Percentiles rank a stretch among this genome's conserved stretches.
These are phyloP conservation scores for Jacaranda mimosifolia DNA, from an alignment of 257 asterid genomes.

Conservation along the genomic window DNA sequence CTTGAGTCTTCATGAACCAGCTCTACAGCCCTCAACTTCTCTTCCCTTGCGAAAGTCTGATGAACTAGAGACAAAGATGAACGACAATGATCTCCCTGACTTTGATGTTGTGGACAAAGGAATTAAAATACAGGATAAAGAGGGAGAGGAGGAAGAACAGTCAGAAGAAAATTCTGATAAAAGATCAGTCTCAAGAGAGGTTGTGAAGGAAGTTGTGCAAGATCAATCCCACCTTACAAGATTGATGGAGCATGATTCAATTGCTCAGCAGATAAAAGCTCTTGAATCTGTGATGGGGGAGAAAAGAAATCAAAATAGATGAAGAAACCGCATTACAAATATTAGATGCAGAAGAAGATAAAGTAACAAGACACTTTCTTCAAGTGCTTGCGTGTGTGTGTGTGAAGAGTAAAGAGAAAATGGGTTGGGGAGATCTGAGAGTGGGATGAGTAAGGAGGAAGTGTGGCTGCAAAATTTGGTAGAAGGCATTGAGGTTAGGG, in stretches of 20 bases:
- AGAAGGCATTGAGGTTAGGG: no score
- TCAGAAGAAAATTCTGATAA: constrained; percentile 64
- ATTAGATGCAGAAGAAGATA: constrained; percentile 85
- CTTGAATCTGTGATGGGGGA: constrained; percentile 85
- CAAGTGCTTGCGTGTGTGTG: constrained; percentile 88
- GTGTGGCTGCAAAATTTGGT: no score
- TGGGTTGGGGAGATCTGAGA: no score
- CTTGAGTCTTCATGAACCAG: constrained; percentile 82
- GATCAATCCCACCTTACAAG: constrained; percentile 68
- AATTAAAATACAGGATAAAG: constrained; percentile 63
- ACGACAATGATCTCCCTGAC: constrained; percentile 72
- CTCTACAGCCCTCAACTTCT: constrained; percentile 14
- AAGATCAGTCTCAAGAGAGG: constrained; percentile 71
- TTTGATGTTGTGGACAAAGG: constrained; percentile 94
- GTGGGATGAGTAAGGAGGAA: no score
- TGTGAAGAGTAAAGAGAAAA: no score
- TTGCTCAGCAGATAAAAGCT: constrained; percentile 90
- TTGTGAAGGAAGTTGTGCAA: constrained; percentile 81
- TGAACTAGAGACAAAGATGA: constrained; percentile 48
- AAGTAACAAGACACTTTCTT: constrained; percentile 82
- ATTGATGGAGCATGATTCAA: constrained; percentile 77
- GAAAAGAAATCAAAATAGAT: constrained; percentile 37
- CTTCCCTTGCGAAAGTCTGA: constrained; percentile 26
- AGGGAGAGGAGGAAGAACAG: constrained; percentile 41
- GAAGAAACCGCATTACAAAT: constrained; percentile 64